These are phyloP conservation scores for Nitzschia putrida DNA, from an alignment of 108 stramenopile genomes.

Conservation along the genomic window DNA sequence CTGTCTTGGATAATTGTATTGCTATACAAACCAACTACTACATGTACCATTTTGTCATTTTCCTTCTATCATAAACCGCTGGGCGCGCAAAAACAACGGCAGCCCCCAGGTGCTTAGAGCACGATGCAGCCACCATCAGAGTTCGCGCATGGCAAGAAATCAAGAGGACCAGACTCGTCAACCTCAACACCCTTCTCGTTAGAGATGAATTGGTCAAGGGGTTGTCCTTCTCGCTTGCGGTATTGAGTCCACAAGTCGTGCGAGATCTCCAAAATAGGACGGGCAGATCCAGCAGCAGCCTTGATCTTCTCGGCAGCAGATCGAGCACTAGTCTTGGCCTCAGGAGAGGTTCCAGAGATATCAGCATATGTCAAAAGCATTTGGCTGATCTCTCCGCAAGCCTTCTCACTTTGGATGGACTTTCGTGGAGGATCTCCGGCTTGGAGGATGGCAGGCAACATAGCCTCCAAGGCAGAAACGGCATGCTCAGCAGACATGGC, in stretches of 20 bases:
- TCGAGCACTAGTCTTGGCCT: conserved; percentile 69
- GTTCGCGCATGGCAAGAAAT: conserved; percentile 85
- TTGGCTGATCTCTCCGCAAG: conserved; percentile 73
- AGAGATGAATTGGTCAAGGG: conserved; percentile 84
- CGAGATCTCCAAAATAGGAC: conserved; percentile 85
- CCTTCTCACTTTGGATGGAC: conserved; percentile 85
- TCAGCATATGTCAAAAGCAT: conserved; percentile 84
- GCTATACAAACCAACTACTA: conserved; percentile 20
- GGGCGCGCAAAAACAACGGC: too few species aligned
- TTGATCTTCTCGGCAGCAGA: conserved; percentile 77
- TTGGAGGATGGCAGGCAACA: conserved; percentile 85
- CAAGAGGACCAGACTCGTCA: conserved; percentile 85
- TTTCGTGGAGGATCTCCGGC: conserved; percentile 79
- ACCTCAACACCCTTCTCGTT: conserved; percentile 87
- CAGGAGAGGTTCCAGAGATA: conserved; percentile 74
- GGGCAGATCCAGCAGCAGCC: conserved; percentile 59
- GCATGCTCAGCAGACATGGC: conserved; percentile 85
- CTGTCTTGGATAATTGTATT: background rate
- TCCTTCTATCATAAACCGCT: conserved; percentile 8
- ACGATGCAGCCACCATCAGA: conserved; percentile 50
- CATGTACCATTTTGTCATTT: conserved; percentile 13
- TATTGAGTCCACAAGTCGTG: conserved; percentile 91
- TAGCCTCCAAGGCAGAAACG: conserved; percentile 75
- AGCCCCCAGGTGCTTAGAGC: conserved; percentile 1
- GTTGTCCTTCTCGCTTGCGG: conserved; percentile 90